These are phyloP conservation scores for Amphibolis antarctica DNA, from an alignment of 106 monocot species.

Conservation along the genomic window DNA sequence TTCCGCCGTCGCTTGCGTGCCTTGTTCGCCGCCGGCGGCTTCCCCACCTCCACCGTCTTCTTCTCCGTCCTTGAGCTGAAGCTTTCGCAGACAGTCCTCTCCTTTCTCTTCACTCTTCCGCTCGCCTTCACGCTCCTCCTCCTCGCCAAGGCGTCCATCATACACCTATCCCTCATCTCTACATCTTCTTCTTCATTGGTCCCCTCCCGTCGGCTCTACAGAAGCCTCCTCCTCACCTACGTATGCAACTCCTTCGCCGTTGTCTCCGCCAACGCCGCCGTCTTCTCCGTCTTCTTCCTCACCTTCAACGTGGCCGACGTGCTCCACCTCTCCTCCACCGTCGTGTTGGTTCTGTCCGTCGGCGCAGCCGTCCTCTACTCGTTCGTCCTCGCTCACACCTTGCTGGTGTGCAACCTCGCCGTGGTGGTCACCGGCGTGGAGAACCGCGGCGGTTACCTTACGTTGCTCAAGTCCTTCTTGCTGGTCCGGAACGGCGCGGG, in stretches of 20 bases:
- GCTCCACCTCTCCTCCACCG: conserved; percentile 20
- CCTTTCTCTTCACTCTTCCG: conserved; percentile 43
- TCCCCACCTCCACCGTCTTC: conserved; percentile 36
- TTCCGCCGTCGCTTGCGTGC: conserved; percentile 32
- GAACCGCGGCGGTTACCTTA: conserved; percentile 26
- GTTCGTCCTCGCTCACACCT: conserved; percentile 27
- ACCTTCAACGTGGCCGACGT: conserved; percentile 34
- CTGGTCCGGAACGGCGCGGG: conserved; percentile 35
- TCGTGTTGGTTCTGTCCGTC: conserved; percentile 26
- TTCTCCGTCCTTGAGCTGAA: conserved; percentile 46
- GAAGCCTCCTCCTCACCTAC: conserved; percentile 34
- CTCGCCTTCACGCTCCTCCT: conserved; percentile 54
- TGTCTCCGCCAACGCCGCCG: conserved; percentile 46
- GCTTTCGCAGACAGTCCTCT: conserved; percentile 57
- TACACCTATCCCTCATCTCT: conserved; percentile 4
- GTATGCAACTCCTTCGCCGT: conserved; percentile 44
- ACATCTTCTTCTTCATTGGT: neutral
- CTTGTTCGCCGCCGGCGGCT: conserved; percentile 46
- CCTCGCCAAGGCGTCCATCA: conserved; percentile 52
- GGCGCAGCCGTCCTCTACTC: conserved; percentile 42
- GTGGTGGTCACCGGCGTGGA: conserved; percentile 45
- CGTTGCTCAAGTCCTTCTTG: conserved; percentile 41
- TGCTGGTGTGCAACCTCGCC: conserved; percentile 57
- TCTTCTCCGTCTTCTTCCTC: conserved; percentile 43
- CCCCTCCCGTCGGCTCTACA: conserved; percentile 28